Evolutionary conservation across 2,329 filamentous ascomycete genomes (phyloP), one percentile per base, ranked within the genome.

Genomic region (Fusarium xylarioides): DNA sequence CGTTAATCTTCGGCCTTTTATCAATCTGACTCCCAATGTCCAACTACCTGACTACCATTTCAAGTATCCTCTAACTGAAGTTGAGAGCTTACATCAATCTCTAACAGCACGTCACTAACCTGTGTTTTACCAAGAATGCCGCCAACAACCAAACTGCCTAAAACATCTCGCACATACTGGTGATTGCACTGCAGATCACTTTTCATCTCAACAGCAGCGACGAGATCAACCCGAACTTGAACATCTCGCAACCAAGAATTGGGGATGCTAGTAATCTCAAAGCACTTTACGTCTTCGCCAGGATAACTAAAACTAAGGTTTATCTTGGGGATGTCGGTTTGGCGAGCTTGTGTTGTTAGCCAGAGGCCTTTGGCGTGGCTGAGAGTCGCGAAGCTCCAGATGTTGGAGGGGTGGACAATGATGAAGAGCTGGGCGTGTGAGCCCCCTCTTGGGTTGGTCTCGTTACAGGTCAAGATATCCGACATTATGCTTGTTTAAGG

Each of bases 381-480:
- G 21, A 50, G 7, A 49, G 46, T 32, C 0, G 46, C 21, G 16
- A 34, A 50, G 16, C 11, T 26, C 47, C n/a, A 52, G 8, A 26
- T 10, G 6, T 19, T 52, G 11, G 30, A 26, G 11, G 30, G 4
- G 9, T 26, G 11, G 3, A 23, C 16, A 4, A 26, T 4, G 6
- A 19, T 6, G 11, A 35, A 35, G 47, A 52, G n/a, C 47, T 23
- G n/a, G n/a, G 47, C 30, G 5, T 34, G n/a, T 14, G 47, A 34
- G 2, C 15, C 32, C 7, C 28, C 32, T 18, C 15, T 32, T 26
- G 30, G 11, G 2, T 19, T 12, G 2, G 16, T 7, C 11, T 26
- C 8, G 16, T 26, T 14, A 8, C 11, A 6, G 5, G 11, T 7
- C 5, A 18, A 34, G 4, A 4, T 14, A 3, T 7, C 11, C 1